Evolutionary conservation across 257 asterid genomes (phyloP), one percentile per base, ranked within the genome.

Genomic region (Ilex aquifolium): DNA sequence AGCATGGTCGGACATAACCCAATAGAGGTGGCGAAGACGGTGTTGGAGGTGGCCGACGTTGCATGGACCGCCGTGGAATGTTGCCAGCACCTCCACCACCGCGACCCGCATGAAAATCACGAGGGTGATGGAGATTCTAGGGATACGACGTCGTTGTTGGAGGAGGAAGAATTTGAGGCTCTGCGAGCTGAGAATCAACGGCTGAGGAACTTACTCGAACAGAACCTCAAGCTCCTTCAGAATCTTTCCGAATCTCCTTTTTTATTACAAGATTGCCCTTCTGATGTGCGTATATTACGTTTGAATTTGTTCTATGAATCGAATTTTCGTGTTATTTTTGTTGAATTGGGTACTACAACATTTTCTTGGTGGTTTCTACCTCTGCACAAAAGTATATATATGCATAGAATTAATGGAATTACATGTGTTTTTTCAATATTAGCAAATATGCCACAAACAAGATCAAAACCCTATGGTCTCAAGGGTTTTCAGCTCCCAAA

Each of bases 11-110:
- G 65, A 0, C 62, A 62, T 40, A 63, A 40, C 32, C 61, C 93
- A 10, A 44, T 88, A 59, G 97, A 89, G 72, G 88, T 82, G 44
- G 95, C 97, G 61, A 86, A 84, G 82, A 87, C 95, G 69, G 95
- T 92, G 81, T 31, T 89, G 76, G 98, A 92, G 84, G 95, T 89
- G 1, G 97, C 97, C 51, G 97, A 87, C 76, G 83, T 89, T 57
- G 95, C 98, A 49, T 92, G 85, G 85, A 72, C 84, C 59, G 95
- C 98, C 74, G 79, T 85, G 52, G 98, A 88, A 55, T 44, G 72
- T 71, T 80, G 90, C 68, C 85, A 91, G 42, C 85, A 69, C 74
- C 79, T 21, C 27, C 27, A 77, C 65, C 65, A 69, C 74, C 75
- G 65, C 73, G 71, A 74, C 66, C 42, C 5, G 8, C 42, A 36